These are phyloP conservation scores for Termitomyces sp. DNA, from an alignment of 768 basidiomycete species.

Conservation along the genomic window DNA sequence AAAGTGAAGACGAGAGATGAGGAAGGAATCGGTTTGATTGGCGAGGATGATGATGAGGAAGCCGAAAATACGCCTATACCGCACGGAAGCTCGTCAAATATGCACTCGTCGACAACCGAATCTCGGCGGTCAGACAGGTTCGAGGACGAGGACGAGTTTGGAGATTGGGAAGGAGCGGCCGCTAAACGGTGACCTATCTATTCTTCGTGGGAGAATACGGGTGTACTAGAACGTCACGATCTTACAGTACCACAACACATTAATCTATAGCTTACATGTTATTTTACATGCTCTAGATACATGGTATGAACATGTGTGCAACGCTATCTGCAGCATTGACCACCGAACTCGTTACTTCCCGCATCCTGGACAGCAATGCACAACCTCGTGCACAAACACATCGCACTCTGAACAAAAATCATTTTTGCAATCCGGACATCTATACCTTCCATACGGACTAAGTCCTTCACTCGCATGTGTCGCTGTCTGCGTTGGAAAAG, in stretches of 20 bases:
- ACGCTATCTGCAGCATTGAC: not conserved
- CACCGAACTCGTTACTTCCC: conserved; percentile 37
- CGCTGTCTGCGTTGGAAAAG: conserved; percentile 56
- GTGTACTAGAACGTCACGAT: conserved; percentile 1
- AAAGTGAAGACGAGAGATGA: conserved; percentile 26
- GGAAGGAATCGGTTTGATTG: conserved; percentile 46
- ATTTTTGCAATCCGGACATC: conserved; percentile 79
- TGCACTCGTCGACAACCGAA: not conserved
- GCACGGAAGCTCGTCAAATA: conserved; percentile 9
- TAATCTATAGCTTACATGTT: conserved; percentile 9
- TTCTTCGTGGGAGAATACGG: not conserved
- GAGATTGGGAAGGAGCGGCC: conserved; percentile 17
- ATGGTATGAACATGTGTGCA: not conserved
- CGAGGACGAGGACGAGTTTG: conserved; percentile 18
- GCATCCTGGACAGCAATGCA: conserved; percentile 93
- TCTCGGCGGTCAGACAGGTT: not conserved
- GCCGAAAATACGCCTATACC: conserved; percentile 23
- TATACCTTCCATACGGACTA: conserved; percentile 84
- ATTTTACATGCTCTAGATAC: conserved; percentile 6
- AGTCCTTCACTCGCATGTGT: conserved; percentile 57
- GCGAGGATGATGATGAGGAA: conserved; percentile 30
- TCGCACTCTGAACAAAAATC: conserved; percentile 98
- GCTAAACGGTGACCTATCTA: conserved; percentile 4
- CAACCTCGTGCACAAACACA: conserved; percentile 91
- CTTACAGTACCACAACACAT: conserved; percentile 9